phyloP scores from a whole-genome alignment of 1,284 basidiomycete genomes.

The Ustilago trichophora region DNA sequence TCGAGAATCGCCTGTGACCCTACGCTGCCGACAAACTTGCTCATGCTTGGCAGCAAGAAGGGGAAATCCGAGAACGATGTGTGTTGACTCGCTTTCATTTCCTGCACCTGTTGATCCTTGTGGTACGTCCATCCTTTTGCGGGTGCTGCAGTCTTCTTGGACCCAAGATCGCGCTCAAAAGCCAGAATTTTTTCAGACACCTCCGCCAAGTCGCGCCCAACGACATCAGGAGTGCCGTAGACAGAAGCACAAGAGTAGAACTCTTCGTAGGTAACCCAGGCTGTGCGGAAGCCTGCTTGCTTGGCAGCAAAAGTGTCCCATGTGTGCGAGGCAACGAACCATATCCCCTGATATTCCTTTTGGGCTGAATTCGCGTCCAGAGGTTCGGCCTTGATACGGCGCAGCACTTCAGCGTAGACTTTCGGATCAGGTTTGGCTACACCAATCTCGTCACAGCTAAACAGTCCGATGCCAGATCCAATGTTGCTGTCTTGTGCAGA shows the following conservation, averaged over 20 bases:
- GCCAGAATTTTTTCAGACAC: slow-evolving; percentile 49
- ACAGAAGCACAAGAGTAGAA: slow-evolving; percentile 42
- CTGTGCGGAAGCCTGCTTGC: slow-evolving; percentile 51
- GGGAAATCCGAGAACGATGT: slow-evolving; percentile 59
- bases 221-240: slow-evolving; percentile 52
- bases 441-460: slow-evolving; percentile 56
- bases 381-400: slow-evolving; percentile 23
- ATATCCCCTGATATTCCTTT: slow-evolving; percentile 42
- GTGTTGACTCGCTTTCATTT: slow-evolving; percentile 35
- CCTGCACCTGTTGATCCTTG: slow-evolving; percentile 18
- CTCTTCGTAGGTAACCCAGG: slow-evolving; percentile 60
- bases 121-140: slow-evolving; percentile 30
- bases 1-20: slow-evolving; percentile 22
- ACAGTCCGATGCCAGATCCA: slow-evolving; percentile 46
- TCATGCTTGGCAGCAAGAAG: slow-evolving; percentile 47
- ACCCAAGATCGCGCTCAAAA: slow-evolving; percentile 29
- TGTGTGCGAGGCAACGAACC: slow-evolving; percentile 60
- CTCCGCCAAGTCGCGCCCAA: slow-evolving; percentile 47
- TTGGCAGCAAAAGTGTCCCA: slow-evolving; percentile 48
- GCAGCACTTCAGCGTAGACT: slow-evolving; percentile 50
- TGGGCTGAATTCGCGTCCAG: slow-evolving; percentile 25
- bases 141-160: not conserved
- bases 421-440: slow-evolving; percentile 55
- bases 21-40: slow-evolving; percentile 38
- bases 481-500: slow-evolving; percentile 8